A percentile compares a stretch with the other conserved stretches of the same genome.
These are phyloP conservation scores for Vitellaria paradoxa DNA, from an alignment of 179 eudicot species.

Conservation along the genomic window DNA sequence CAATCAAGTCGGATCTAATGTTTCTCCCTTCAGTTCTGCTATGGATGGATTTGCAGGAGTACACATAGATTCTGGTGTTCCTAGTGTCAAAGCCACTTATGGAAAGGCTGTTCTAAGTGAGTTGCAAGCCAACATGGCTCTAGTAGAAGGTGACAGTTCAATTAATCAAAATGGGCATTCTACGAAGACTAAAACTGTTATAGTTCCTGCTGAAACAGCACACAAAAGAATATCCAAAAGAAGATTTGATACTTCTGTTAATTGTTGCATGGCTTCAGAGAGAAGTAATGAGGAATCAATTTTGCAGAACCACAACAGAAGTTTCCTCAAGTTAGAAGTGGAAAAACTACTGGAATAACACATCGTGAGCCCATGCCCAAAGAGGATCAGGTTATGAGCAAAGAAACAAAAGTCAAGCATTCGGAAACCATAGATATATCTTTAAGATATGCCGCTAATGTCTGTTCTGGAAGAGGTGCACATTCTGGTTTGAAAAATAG, in stretches of 20 bases:
- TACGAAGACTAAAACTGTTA: neutral
- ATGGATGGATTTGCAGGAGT: neutral
- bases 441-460: neutral
- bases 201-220: slow-evolving; percentile 2
- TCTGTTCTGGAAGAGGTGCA: slow-evolving; percentile 1
- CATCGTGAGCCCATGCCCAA: neutral
- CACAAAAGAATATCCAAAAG: neutral
- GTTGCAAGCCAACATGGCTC: neutral
- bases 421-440: neutral
- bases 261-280: slow-evolving; percentile 3
- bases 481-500: slow-evolving; percentile 13
- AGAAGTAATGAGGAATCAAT: neutral
- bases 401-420: neutral
- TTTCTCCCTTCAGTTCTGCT: neutral
- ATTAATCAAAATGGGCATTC: neutral
- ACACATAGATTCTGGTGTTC: neutral
- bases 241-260: neutral
- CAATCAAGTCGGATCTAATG: neutral
- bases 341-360: neutral
- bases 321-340: neutral
- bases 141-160: slow-evolving; percentile 8
- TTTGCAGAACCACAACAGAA: slow-evolving; percentile 1
- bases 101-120: neutral
- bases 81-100: neutral
- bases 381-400: neutral